phyloP scores from a whole-genome alignment of 371 early-diverging fungal species.

The Choanephora cucurbitarum region DNA sequence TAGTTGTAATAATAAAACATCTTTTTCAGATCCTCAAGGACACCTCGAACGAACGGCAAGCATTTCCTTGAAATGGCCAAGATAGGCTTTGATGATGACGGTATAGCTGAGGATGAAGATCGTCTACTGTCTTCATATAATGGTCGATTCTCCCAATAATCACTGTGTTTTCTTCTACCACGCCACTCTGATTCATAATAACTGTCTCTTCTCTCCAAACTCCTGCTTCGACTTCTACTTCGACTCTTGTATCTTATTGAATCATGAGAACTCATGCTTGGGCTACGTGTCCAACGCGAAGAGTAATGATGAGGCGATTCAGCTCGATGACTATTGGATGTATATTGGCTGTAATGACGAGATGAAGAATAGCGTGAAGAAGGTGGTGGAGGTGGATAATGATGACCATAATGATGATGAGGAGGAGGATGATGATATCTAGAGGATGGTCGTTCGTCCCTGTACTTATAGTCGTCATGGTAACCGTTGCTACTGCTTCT shows the following conservation, averaged over 20 bases:
- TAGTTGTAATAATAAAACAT: slow-evolving; percentile 40
- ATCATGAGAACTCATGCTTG: slow-evolving; percentile 38
- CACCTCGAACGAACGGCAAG: slow-evolving; percentile 55
- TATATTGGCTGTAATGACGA: slow-evolving; percentile 19
- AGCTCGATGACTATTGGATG: not conserved
- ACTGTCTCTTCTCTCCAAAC: slow-evolving; percentile 22
- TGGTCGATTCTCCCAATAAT: slow-evolving; percentile 27
- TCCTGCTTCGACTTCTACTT: slow-evolving; percentile 32
- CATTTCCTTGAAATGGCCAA: slow-evolving; percentile 56
- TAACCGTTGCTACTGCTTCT: slow-evolving; percentile 33
- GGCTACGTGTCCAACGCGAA: slow-evolving; percentile 49
- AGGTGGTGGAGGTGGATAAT: slow-evolving; percentile 31
- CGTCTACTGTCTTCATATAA: slow-evolving; percentile 9
- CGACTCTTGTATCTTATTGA: slow-evolving; percentile 33
- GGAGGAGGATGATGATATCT: slow-evolving; percentile 28
- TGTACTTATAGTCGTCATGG: slow-evolving; percentile 24
- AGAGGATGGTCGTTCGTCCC: slow-evolving; percentile 21
- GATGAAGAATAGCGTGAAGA: slow-evolving; percentile 40
- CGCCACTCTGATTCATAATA: slow-evolving; percentile 16
- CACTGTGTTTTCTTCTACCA: slow-evolving; percentile 21
- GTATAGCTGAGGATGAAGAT: slow-evolving; percentile 7
- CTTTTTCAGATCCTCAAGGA: slow-evolving; percentile 49
- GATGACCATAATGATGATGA: slow-evolving; percentile 20
- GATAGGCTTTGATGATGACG: slow-evolving; percentile 9
- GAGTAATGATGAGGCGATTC: slow-evolving; percentile 18